Base-by-base conservation (phyloP, 1,284 basidiomycete species). In the Fomitopsis betulina region DNA sequence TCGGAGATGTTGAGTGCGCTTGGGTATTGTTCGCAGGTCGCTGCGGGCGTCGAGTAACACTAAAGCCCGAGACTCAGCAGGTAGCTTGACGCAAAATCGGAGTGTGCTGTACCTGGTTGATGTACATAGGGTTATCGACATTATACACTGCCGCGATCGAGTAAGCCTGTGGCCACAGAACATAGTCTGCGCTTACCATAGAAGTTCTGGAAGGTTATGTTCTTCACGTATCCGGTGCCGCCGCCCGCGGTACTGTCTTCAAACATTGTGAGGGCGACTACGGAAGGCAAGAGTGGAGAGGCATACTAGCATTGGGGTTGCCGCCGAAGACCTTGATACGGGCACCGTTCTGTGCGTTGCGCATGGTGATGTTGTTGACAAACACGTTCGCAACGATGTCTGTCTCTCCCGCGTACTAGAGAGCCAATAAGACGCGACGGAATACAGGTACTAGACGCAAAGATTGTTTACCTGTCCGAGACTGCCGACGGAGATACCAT, bases 261-360 rank as follows among this genome's bases (percentile, higher is more conserved):
- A 33, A 2, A 25, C 3, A 25, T 2, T 19, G 35, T n/a, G 12
- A 5, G 5, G 45, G 10, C 30, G 35, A 2, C 35, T 1, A 7
- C 13, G 35, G 19, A 15, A 32, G 27, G 25, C 13, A 5, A 15
- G 37, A 19, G 12, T 19, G 19, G 25, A 3, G 9, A 33, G 23
- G 51, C 68, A 27, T 59, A 72, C 70, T 63, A 0, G 69, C 63
- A 43, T 59, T 53, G 2, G 70, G 67, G 49, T 65, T 75, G 0
- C 85, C 85, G 9, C 83, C 84, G 70, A 81, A 86, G 2, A 83
- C 83, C 69, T 87, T 87, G 70, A 87, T 87, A n/a, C 85, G 76
- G 0, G 84, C 84, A 0, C 84, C 86, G 62, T 87, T 85, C 60
- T 83, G 74, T 9, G 83, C 80, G 58, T 85, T 83, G 23, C 76